A percentile compares a stretch with the other conserved stretches of the same genome.
Evolutionary conservation across 2,329 filamentous ascomycete genomes (phyloP).

Genomic region (Diplodia mutila): DNA sequence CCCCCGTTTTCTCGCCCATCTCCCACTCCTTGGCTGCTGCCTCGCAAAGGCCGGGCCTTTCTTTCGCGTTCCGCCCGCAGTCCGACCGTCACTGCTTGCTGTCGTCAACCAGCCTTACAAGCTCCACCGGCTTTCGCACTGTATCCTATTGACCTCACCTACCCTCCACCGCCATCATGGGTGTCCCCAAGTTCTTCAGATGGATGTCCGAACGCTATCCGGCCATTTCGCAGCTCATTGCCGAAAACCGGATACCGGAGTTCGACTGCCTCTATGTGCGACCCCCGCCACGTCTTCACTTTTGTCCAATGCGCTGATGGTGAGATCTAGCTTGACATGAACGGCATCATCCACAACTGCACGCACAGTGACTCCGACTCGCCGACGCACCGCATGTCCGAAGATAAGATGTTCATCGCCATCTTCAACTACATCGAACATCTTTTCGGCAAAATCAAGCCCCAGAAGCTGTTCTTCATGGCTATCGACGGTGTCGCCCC

Average conservation of each 20-base stretch:
- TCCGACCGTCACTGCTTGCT: constrained; percentile 6
- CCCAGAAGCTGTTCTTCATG: constrained; percentile 99
- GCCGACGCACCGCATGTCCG: constrained; percentile 86
- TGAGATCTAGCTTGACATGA: constrained; percentile 79
- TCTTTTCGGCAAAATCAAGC: constrained; percentile 97
- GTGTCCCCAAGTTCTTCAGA: constrained; percentile 92
- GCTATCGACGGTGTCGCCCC: constrained; percentile 97
- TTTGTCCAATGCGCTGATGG: background rate
- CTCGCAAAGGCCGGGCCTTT: constrained; percentile 13
- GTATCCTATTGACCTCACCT: constrained; percentile 6
- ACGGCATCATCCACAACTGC: constrained; percentile 99
- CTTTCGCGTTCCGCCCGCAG: background rate
- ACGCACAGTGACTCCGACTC: constrained; percentile 96
- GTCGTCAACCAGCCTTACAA: background rate
- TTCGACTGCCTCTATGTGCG: constrained; percentile 93
- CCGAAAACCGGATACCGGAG: constrained; percentile 97
- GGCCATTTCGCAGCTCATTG: constrained; percentile 95
- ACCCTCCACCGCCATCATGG: constrained; percentile 52
- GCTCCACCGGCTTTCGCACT: background rate
- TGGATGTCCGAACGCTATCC: constrained; percentile 99
- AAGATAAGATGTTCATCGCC: constrained; percentile 99
- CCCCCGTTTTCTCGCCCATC: constrained; percentile 21
- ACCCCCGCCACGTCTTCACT: constrained; percentile 8
- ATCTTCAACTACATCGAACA: constrained; percentile 99
- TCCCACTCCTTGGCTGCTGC: constrained; percentile 1